These are phyloP conservation scores for Neonothopanus nambi DNA, from an alignment of 1,284 basidiomycete species.

Conservation along the genomic window DNA sequence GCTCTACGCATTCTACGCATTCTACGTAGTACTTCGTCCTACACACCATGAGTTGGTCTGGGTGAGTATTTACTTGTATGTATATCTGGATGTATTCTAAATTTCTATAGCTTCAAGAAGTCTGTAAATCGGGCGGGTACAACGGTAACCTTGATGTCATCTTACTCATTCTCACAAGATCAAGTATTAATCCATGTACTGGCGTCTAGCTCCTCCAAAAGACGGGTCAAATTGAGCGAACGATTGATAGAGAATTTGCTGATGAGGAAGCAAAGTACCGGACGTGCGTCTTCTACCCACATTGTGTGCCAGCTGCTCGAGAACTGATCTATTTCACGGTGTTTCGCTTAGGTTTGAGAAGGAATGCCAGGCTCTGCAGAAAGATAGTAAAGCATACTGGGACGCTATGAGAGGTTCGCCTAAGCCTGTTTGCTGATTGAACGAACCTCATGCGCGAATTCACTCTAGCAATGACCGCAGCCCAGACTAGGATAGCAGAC, in stretches of 20 bases:
- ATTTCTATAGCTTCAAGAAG: constrained; percentile 82
- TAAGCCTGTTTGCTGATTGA: background rate
- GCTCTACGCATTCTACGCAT: too few relatives aligned
- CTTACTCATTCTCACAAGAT: constrained; percentile 10
- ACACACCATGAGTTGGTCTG: constrained; percentile 20
- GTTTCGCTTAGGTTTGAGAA: constrained; percentile 91
- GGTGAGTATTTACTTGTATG: constrained; percentile 5
- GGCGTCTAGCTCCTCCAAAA: constrained; percentile 81
- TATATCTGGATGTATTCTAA: background rate
- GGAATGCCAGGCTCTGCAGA: constrained; percentile 89
- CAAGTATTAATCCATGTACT: background rate
- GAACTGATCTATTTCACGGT: constrained; percentile 5
- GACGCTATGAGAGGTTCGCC: constrained; percentile 87
- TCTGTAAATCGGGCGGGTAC: constrained; percentile 92
- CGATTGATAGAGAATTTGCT: constrained; percentile 91
- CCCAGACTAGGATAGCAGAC: constrained; percentile 93
- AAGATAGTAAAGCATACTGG: constrained; percentile 93
- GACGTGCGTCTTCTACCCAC: constrained; percentile 55
- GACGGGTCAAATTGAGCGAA: constrained; percentile 96
- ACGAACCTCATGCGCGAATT: background rate
- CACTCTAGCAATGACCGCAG: constrained; percentile 79
- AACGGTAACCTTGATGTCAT: constrained; percentile 48
- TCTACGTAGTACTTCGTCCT: background rate
- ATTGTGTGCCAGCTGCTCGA: background rate
- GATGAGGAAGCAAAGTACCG: constrained; percentile 92